Evolutionary conservation across 257 asterid species (phyloP), one percentile per base, ranked within the genome.

Genomic region (Haberlea rhodopensis): DNA sequence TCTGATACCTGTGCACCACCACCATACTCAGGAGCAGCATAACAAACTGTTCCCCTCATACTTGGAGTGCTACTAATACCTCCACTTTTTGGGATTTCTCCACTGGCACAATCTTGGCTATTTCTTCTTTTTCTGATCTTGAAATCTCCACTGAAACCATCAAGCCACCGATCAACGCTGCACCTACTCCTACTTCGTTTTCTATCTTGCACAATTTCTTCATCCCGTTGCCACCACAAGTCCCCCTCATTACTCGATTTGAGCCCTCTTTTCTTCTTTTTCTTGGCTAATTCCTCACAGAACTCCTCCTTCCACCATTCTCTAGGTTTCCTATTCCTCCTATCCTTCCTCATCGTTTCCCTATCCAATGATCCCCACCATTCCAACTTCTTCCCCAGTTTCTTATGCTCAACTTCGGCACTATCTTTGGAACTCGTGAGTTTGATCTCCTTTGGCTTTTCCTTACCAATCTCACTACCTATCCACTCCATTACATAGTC

Each of bases 271-370:
- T n/a, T n/a, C n/a, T n/a, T n/a, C n/a, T n/a, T 91, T 71, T 88
- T 91, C 77, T 83, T 89, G 26, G 89, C 51, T 26, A 91, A 56
- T 53, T 91, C 98, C 9, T 88, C 96, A 23, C 96, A 91, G 48
- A 86, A 88, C 67, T 91, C 98, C 57, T 91, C 98, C 81, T 86
- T 88, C 98, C 98, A 91, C 96, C 96, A 91, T 74, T 91, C 96
- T 66, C 86, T 81, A 9, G 96, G 95, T 67, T 81, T 78, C 72
- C 85, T 60, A 48, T 54, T 73, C 72, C 78, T 91, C 63, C 67
- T 84, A 32, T 84, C 87, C 76, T 74, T 82, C 78, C 66, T 80
- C 61, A 57, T 18, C 66, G 70, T 66, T 52, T 78, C 81, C 73
- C 82, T 81, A 73, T 81, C 88, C 60, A 83, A 54, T 6, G 95